Evolutionary conservation across 352 stramenopile species (phyloP), one percentile per base, ranked within the genome.

Genomic region (Phytophthora ohioensis): DNA sequence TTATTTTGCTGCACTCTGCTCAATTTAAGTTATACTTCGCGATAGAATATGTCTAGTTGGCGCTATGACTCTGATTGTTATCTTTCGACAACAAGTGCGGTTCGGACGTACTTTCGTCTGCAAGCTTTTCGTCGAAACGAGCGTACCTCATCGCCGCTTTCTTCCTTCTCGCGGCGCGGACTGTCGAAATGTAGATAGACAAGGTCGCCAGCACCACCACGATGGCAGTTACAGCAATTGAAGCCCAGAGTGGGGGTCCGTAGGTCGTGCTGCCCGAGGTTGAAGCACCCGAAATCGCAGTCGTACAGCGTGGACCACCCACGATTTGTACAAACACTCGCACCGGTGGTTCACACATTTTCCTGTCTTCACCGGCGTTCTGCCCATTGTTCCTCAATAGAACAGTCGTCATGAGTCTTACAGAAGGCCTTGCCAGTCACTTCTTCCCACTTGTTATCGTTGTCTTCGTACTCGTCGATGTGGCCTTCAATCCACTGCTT

Each of bases 401-500:
- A 86, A 41, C 84, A 92, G 59, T 92, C 80, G 42, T 81, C 75
- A 49, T 91, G 45, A 0, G 30, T 68, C 2, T 35, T 66, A 41
- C 79, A 90, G 34, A 82, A 88, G 0, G 78, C 84, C 17, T 69
- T 76, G 0, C 84, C 79, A 7, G 68, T 69, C 4, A 91, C 84
- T 5, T 75, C 71, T 12, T 79, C 45, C 34, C 38, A 46, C 31
- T 76, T 71, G 49, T 90, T 90, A 49, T 84, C 76, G 30, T 68
- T 38, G 57, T 92, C 84, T 65, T 81, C 59, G 57, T 87, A 92
- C 51, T 85, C 78, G 17, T 87, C 79, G 15, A 90, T 57, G 35
- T 90, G 84, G 1, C 32, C 79, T 1, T 87, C 68, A 55, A 92
- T 92, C 78, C 81, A 92, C 31, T 79, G 47, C 43, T 77, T 82